Conservation (phyloP, 768 basidiomycete genomes). For the Kwoniella shandongensis region DNA sequence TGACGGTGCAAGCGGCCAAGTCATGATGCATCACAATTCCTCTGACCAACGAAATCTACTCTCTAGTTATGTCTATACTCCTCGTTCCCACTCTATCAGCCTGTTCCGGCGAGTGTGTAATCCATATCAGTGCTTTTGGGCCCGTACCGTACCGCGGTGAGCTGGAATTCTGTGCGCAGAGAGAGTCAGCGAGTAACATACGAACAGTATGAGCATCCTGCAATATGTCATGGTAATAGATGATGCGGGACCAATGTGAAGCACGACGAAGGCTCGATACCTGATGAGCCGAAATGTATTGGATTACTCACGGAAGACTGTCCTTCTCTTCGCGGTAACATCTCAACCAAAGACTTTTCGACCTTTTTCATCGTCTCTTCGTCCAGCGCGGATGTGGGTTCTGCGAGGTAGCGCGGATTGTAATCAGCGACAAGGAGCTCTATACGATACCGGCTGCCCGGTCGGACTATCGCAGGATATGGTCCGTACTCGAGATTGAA, state of each 20-base stretch:
- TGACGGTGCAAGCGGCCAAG: no score
- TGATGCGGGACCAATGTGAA: no score
- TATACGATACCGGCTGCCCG: no score
- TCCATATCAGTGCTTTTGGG: slow-evolving; percentile 75
- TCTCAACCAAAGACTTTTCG: slow-evolving; percentile 63
- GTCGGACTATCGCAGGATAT: background rate
- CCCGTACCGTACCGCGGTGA: slow-evolving; percentile 24
- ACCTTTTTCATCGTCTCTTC: slow-evolving; percentile 65
- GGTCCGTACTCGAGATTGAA: background rate
- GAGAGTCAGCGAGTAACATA: slow-evolving; percentile 2
- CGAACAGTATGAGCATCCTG: no score
- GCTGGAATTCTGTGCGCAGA: background rate
- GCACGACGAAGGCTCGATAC: no score
- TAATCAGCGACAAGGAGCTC: no score
- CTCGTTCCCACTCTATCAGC: slow-evolving; percentile 71
- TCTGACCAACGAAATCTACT: background rate
- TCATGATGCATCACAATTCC: no score
- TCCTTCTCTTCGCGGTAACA: slow-evolving; percentile 56
- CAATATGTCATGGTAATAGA: background rate
- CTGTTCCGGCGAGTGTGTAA: slow-evolving; percentile 83
- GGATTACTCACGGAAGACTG: slow-evolving; percentile 13
- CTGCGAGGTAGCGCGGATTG: slow-evolving; percentile 54
- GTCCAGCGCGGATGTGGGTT: slow-evolving; percentile 88
- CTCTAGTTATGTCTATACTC: slow-evolving; percentile 42
- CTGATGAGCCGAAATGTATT: background rate